Base-by-base conservation (phyloP, 2,329 filamentous ascomycete species). In the Aspergillus ruber region DNA sequence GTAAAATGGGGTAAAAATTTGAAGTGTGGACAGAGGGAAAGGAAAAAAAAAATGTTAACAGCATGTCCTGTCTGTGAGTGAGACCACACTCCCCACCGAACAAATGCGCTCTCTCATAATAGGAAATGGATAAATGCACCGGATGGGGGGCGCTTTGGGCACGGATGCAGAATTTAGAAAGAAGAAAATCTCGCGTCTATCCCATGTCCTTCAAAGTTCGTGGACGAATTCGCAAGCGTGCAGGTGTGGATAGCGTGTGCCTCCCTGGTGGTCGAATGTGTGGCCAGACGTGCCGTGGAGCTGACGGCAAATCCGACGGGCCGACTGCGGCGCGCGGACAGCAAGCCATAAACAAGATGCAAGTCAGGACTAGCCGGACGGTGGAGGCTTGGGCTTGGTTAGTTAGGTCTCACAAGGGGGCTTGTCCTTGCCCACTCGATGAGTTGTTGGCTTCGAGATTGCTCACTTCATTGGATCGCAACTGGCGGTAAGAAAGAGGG, bases 251-350 rank as follows among this genome's bases (percentile, higher is more conserved):
- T 56, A 53, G 46, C 45, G 25, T 29, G 25, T 29, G 9, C 39
- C 18, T 45, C 44, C 33, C 40, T 49, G 43, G 21, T 46, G 21
- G 13, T 41, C 38, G 29, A 43, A 42, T 49, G 44, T 43, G 51
- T 45, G 35, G 50, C 25, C 45, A 50, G 52, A 44, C 42, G 43
- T 29, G 25, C 17, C 52, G 51, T 56, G 54, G 54, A 54, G 54
- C 55, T 54, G 52, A 49, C 50, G 49, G 55, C 47, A 58, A 46
- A 52, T 44, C 54, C 50, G 51, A 60, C 57, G 57, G 56, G 48
- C 56, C 56, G 57, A 51, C 46, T 56, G 52, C 52, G 49, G 50
- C 50, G 50, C 54, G 53, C 53, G 52, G 56, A 53, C 55, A 52
- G 48, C 41, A 56, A 47, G 50, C 46, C 51, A 56, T 51, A 54